phyloP scores from a whole-genome alignment of 2,329 filamentous ascomycete species.

The Diplodia scrobiculata region DNA sequence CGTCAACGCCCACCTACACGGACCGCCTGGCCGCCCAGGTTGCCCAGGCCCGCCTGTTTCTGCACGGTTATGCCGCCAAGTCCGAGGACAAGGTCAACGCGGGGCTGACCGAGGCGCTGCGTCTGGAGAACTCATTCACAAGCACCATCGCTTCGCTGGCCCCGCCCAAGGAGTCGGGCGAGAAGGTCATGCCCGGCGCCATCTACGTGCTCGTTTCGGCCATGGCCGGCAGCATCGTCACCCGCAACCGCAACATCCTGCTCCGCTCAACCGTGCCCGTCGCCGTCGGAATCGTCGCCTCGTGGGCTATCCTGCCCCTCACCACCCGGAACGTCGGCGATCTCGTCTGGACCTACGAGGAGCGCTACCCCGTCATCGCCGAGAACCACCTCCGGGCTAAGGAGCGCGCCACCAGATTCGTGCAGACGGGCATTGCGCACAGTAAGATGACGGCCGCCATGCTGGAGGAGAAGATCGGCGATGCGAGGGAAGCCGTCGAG shows the following conservation, averaged over 20 bases:
- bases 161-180: conserved; percentile 79
- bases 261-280: conserved; percentile 76
- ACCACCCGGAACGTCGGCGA: conserved; percentile 88
- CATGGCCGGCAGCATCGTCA: conserved; percentile 92
- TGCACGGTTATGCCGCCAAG: conserved; percentile 72
- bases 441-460: conserved; percentile 68
- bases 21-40: conserved; percentile 85
- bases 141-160: conserved; percentile 85
- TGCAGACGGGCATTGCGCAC: conserved; percentile 74
- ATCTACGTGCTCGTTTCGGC: conserved; percentile 91
- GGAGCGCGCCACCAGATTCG: conserved; percentile 68
- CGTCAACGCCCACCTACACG: conserved; percentile 70
- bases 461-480: conserved; percentile 78
- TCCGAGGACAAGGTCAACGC: conserved; percentile 83
- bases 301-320: conserved; percentile 80
- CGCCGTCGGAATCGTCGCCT: conserved; percentile 77
- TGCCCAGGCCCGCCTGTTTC: conserved; percentile 73
- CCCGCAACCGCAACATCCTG: conserved; percentile 82
- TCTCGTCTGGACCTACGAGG: conserved; percentile 89
- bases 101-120: conserved; percentile 76
- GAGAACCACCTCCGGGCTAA: conserved; percentile 76
- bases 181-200: conserved; percentile 83
- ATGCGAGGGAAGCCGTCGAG: conserved; percentile 76
- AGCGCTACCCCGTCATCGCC: conserved; percentile 78
- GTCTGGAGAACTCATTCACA: conserved; percentile 87